Evolutionary conservation across 2,329 filamentous ascomycete species (phyloP), one percentile per base, ranked within the genome.

Genomic region (Calonectria montana): DNA sequence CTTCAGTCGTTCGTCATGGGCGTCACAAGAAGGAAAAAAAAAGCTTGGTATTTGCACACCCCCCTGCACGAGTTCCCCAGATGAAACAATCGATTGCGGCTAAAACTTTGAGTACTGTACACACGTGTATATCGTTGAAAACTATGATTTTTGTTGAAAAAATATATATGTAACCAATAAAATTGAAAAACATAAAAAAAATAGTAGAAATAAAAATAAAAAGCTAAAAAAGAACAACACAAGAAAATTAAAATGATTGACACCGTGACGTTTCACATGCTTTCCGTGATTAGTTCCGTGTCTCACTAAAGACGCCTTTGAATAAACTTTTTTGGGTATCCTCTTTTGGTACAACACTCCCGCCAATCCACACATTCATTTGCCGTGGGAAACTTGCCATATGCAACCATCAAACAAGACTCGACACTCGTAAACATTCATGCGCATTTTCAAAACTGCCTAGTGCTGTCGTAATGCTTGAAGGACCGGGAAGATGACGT

Each of bases 301-400:
- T 59, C 53, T 59, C 53, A 59, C 53, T 59, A 59, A 59, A 59
- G 53, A 59, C 53, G 53, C 53, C 53, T 59, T 59, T 59, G 53
- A 59, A 59, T 59, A 59, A 59, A 59, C 53, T 59, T 59, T 59
- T 59, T 59, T 59, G 53, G 53, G 53, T 59, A 59, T 59, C 53
- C 53, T 59, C 53, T 59, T 39, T 59, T 59, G 53, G 13, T 59
- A 59, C 53, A 59, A 59, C 53, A 59, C 21, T 59, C 53, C 53
- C 53, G 31, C n/a, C 21, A 23, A 59, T 59, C 53, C 35, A 25
- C 53, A 27, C 25, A 27, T 50, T 15, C 47, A 18, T 39, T 21
- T 10, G 31, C 15, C 53, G 31, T 39, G 31, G 53, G 48, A 12
- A 59, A 59, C 35, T 37, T 59, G 4, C 6, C 29, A 7, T 37